phyloP scores from a whole-genome alignment of 2,329 filamentous ascomycete species.

The Fusarium guadeloupense region DNA sequence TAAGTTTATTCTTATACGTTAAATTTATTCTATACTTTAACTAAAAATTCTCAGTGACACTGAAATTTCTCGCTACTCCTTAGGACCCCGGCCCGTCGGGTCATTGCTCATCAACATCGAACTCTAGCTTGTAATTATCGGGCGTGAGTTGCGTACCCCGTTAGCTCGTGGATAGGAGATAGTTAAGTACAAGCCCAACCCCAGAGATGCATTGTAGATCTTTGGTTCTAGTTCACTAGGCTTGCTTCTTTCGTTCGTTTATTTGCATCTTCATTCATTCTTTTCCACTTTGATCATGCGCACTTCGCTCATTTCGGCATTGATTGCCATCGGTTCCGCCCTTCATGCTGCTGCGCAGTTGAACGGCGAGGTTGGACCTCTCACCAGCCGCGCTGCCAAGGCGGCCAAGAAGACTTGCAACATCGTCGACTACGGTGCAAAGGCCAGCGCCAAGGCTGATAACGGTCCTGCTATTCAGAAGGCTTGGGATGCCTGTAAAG shows the following conservation, averaged over 20 bases:
- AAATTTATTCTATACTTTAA: too few relatives aligned
- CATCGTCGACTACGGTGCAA: constrained; percentile 30
- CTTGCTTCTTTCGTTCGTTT: neutral
- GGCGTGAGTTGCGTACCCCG: too few relatives aligned
- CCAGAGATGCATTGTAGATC: neutral
- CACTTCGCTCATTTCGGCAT: constrained; percentile 23
- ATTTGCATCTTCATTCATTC: neutral
- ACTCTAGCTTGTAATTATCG: neutral
- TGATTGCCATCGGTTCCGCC: constrained; percentile 28
- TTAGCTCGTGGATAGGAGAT: neutral
- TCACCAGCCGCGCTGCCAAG: constrained; percentile 17
- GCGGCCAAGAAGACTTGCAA: constrained; percentile 34
- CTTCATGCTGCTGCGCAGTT: constrained; percentile 34
- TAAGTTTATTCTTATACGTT: too few relatives aligned
- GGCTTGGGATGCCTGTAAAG: constrained; percentile 30
- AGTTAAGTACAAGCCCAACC: neutral
- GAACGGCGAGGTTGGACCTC: constrained; percentile 30
- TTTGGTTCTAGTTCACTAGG: neutral
- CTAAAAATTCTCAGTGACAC: too few relatives aligned
- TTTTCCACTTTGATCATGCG: neutral
- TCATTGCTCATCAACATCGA: constrained; percentile 9
- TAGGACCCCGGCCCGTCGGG: neutral
- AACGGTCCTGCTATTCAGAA: constrained; percentile 31
- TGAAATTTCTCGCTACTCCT: neutral
- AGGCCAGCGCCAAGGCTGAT: constrained; percentile 18